Conservation (phyloP, 345 rosid species). For the Citrus mangshanensis region DNA sequence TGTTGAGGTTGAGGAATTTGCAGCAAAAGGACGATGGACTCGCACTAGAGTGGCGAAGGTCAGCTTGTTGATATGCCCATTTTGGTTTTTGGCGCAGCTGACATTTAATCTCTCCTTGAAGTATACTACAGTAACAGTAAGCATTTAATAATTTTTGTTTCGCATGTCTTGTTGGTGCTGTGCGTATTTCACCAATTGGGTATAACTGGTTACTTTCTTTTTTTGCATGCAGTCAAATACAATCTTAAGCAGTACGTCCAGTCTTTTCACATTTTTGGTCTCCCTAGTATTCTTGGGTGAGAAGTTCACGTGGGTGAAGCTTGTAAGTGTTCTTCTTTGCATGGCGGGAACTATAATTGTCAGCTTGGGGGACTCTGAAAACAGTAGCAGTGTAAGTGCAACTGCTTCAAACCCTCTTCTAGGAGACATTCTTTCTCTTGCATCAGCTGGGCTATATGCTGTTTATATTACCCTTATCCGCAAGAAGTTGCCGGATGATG, state of each 20-base stretch:
- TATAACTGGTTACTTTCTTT: conserved; percentile 9
- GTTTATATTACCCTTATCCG: conserved; percentile 89
- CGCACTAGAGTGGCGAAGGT: conserved; percentile 75
- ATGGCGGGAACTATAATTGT: conserved; percentile 91
- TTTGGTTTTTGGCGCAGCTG: conserved; percentile 94
- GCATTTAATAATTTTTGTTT: conserved; percentile 16
- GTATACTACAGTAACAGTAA: conserved; percentile 88
- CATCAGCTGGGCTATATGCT: conserved; percentile 77
- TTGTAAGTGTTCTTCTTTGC: conserved; percentile 85
- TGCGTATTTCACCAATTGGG: not conserved
- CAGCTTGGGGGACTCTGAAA: conserved; percentile 76
- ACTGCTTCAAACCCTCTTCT: conserved; percentile 67
- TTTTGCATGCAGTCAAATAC: conserved; percentile 77
- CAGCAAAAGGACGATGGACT: conserved; percentile 83
- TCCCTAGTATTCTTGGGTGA: conserved; percentile 75
- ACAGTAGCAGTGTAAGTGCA: conserved; percentile 31
- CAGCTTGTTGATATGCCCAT: conserved; percentile 78
- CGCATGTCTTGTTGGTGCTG: not conserved
- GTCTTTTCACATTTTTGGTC: conserved; percentile 87
- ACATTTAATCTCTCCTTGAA: conserved; percentile 86
- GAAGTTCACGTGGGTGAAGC: conserved; percentile 87
- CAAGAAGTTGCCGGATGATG: conserved; percentile 73
- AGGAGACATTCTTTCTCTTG: conserved; percentile 75
- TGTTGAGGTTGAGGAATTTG: conserved; percentile 15
- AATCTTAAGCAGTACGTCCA: conserved; percentile 85